Conservation (phyloP, 495 filamentous ascomycete species). For the Tuber microsphaerosporum region DNA sequence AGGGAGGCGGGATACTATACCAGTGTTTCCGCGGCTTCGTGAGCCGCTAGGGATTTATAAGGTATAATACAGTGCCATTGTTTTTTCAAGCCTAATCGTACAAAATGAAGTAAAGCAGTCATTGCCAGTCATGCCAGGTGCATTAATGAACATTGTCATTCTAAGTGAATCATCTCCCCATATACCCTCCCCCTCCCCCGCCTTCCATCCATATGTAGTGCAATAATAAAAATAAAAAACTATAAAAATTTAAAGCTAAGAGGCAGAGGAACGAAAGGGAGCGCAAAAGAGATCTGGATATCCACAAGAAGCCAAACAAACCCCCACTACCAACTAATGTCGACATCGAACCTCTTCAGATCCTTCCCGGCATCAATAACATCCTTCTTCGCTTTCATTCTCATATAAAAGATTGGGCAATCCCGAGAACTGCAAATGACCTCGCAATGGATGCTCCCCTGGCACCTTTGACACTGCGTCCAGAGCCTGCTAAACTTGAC, state of each 20-base stretch:
- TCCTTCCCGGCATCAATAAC: slow-evolving; percentile 93
- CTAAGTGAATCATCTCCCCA: neutral
- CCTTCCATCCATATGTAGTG: neutral
- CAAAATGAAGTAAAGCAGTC: neutral
- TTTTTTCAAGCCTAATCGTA: neutral
- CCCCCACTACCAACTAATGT: slow-evolving; percentile 44
- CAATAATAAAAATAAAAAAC: neutral
- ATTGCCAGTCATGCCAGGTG: neutral
- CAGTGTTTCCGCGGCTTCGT: neutral
- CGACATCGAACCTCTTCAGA: slow-evolving; percentile 79
- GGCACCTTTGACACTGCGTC: slow-evolving; percentile 98
- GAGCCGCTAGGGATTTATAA: neutral
- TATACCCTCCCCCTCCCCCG: neutral
- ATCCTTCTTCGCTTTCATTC: slow-evolving; percentile 99
- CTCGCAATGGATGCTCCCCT: slow-evolving; percentile 94
- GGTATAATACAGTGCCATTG: neutral
- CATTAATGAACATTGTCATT: neutral
- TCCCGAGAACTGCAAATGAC: slow-evolving; percentile 94
- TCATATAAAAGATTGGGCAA: slow-evolving; percentile 99
- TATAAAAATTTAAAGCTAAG: neutral
- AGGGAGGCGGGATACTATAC: neutral
- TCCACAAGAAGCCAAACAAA: neutral
- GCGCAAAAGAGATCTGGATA: slow-evolving; percentile 4
- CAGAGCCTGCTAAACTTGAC: slow-evolving; percentile 86
- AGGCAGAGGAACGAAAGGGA: neutral